These are phyloP conservation scores for Apostasia ramifera DNA, from an alignment of 106 monocot genomes.

Conservation along the genomic window DNA sequence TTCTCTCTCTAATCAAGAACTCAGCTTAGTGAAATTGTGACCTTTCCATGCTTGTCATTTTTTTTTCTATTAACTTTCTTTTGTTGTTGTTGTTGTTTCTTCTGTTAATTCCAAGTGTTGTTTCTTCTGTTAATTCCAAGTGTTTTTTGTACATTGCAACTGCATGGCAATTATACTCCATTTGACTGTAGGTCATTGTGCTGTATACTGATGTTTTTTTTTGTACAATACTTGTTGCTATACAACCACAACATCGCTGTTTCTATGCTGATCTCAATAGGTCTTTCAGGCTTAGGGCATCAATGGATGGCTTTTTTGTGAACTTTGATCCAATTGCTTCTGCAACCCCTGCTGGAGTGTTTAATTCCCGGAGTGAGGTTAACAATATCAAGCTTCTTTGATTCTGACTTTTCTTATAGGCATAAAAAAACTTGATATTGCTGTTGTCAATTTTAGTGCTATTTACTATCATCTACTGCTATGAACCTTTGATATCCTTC, in stretches of 20 bases:
- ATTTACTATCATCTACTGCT: neutral
- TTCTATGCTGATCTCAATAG: neutral
- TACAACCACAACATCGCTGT: neutral
- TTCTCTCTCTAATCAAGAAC: no score
- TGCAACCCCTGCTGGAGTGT: constrained; percentile 66
- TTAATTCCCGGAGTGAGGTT: constrained; percentile 65
- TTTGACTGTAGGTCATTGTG: no score
- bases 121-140: no score
- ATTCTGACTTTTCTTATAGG: neutral
- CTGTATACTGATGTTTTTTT: neutral
- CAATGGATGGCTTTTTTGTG: constrained; percentile 77
- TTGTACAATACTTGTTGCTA: neutral
- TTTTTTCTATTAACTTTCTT: no score
- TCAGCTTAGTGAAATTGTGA: no score
- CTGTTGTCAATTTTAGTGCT: neutral
- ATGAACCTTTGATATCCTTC: neutral
- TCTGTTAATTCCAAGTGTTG: no score
- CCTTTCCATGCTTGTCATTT: no score
- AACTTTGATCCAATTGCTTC: constrained; percentile 67
- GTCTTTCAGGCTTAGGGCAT: constrained; percentile 70
- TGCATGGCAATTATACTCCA: no score
- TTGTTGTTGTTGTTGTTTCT: no score
- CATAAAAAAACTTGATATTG: neutral
- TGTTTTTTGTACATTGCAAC: no score
- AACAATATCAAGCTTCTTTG: constrained; percentile 7